Percentiles rank a stretch among this genome's conserved stretches.
phyloP scores from a whole-genome alignment of 129 eudicot species.

The Flaveria ramosissima region DNA sequence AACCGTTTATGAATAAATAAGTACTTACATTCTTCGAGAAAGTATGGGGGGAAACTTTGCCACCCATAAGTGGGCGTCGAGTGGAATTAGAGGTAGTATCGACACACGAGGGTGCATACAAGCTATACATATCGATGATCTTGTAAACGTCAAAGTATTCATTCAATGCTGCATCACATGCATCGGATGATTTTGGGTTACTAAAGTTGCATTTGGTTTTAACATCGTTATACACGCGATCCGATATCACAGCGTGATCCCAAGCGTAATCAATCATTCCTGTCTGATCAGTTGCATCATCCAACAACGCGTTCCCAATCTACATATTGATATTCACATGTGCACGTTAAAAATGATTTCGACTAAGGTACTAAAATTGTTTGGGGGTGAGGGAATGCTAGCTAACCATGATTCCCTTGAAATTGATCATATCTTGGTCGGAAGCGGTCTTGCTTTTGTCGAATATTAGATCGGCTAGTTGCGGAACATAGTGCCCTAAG shows the following conservation, averaged over 20 bases:
- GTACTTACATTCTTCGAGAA: slow-evolving; percentile 57
- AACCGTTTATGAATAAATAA: background rate
- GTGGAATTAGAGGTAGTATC: slow-evolving; percentile 33
- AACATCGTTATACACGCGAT: slow-evolving; percentile 44
- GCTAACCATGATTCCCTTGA: slow-evolving; percentile 86
- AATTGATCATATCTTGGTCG: slow-evolving; percentile 52
- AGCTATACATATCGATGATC: slow-evolving; percentile 83
- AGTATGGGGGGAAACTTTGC: slow-evolving; percentile 45
- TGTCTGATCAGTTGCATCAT: slow-evolving; percentile 76
- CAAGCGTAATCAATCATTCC: slow-evolving; percentile 88
- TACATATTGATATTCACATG: slow-evolving; percentile 29
- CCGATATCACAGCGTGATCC: slow-evolving; percentile 90
- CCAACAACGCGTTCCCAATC: slow-evolving; percentile 85
- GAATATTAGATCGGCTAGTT: slow-evolving; percentile 58
- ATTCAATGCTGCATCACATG: slow-evolving; percentile 42
- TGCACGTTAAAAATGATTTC: background rate
- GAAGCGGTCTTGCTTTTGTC: slow-evolving; percentile 56
- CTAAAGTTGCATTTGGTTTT: slow-evolving; percentile 61
- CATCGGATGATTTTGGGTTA: background rate
- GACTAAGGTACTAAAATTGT: background rate
- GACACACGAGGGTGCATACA: slow-evolving; percentile 68
- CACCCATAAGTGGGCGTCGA: slow-evolving; percentile 30
- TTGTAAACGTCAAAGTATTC: slow-evolving; percentile 59
- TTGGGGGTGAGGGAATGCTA: background rate
- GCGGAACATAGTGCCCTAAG: slow-evolving; percentile 87